These are phyloP conservation scores for Citrus glauca DNA, from an alignment of 345 rosid genomes.

Conservation along the genomic window DNA sequence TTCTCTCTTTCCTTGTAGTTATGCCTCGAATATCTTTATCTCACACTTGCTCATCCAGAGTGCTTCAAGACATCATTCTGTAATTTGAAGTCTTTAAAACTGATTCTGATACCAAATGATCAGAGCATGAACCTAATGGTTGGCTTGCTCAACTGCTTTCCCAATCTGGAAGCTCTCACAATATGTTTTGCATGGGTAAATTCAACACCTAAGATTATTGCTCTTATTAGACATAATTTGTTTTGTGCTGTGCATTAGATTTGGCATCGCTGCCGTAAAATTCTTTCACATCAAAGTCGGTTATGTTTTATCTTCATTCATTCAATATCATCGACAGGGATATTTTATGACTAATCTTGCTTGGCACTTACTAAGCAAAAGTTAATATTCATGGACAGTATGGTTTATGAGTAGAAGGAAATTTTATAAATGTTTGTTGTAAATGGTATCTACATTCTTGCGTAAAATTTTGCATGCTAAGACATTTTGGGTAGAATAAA, in stretches of 20 bases:
- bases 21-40: neutral
- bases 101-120: neutral
- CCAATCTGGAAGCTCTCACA: neutral
- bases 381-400: neutral
- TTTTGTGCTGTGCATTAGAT: neutral
- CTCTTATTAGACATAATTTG: neutral
- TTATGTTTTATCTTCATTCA: neutral
- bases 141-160: neutral
- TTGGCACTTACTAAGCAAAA: neutral
- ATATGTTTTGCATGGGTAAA: neutral
- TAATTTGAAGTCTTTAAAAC: neutral
- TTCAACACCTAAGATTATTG: neutral
- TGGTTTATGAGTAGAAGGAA: neutral
- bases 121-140: neutral
- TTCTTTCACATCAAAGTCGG: neutral
- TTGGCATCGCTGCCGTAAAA: neutral
- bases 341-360: neutral
- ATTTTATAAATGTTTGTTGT: neutral
- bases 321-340: neutral
- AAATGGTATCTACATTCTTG: neutral
- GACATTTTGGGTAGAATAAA: too few relatives aligned
- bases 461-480: neutral
- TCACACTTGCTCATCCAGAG: neutral
- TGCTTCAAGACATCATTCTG: neutral
- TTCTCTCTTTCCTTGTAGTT: neutral